Evolutionary conservation across 2,329 filamentous ascomycete species (phyloP).

Genomic region (Orbilia blumenaviensis): DNA sequence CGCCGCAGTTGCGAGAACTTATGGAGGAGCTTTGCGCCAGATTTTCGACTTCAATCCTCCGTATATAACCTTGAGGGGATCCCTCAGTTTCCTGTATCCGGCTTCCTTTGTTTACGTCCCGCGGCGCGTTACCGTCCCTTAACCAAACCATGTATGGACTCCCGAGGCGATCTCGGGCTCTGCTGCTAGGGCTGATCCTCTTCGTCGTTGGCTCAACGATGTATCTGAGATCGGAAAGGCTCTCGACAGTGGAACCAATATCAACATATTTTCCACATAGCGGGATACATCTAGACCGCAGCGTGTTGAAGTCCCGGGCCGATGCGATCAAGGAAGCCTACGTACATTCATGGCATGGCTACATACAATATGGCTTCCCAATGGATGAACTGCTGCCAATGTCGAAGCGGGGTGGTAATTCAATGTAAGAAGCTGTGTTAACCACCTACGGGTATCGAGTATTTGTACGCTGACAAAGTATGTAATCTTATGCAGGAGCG

Average conservation of each 20-base stretch:
- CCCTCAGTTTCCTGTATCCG: neutral
- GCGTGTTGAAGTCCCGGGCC: conserved; percentile 61
- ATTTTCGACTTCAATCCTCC: neutral
- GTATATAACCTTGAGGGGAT: neutral
- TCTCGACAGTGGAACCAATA: neutral
- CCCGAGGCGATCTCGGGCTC: conserved; percentile 23
- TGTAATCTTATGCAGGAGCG: conserved; percentile 68
- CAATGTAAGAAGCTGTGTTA: conserved; percentile 75
- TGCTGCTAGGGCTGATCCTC: conserved; percentile 23
- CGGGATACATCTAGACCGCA: neutral
- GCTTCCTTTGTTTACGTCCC: neutral
- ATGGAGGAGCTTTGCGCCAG: conserved; percentile 11
- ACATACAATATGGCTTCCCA: conserved; percentile 77
- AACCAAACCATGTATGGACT: conserved; percentile 22
- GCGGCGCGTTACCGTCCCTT: neutral
- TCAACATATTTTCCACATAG: conserved; percentile 22
- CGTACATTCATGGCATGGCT: conserved; percentile 75
- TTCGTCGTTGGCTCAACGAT: conserved; percentile 15
- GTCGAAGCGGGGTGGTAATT: conserved; percentile 72
- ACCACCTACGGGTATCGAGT: too few species aligned
- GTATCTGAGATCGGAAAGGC: conserved; percentile 7
- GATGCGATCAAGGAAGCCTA: conserved; percentile 75
- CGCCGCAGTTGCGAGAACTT: neutral
- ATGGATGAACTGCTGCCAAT: conserved; percentile 78
- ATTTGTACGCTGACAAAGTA: neutral